A percentile compares a stretch with the other conserved stretches of the same genome.
These are phyloP conservation scores for Polymyxa betae DNA, from an alignment of 208 protist species.

Conservation along the genomic window DNA sequence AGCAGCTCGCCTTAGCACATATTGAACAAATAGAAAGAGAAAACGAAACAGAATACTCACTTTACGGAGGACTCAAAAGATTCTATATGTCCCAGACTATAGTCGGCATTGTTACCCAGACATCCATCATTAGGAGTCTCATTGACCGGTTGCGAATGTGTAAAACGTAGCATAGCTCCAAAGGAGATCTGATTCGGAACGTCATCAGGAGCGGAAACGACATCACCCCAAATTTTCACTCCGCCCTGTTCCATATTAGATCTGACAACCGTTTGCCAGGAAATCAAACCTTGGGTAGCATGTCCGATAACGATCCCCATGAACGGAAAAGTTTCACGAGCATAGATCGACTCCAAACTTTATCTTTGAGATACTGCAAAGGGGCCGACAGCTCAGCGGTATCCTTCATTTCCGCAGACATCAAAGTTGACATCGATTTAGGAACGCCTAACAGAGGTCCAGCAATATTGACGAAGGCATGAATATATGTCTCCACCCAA, in stretches of 20 bases:
- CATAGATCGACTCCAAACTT: conserved; percentile 38
- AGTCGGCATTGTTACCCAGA: not conserved
- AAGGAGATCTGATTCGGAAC: not conserved
- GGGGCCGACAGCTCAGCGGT: conserved; percentile 50
- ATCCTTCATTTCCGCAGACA: conserved; percentile 35
- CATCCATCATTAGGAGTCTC: not conserved
- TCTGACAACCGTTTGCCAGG: not conserved
- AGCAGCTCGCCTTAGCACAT: not conserved
- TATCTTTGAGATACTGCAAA: conserved; percentile 30
- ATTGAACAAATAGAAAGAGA: not conserved
- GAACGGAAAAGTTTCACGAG: conserved; percentile 40
- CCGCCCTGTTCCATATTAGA: conserved; percentile 19
- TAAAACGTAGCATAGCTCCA: not conserved
- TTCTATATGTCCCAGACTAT: not conserved
- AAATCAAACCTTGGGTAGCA: not conserved
- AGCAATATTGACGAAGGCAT: conserved; percentile 50
- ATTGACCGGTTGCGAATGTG: not conserved
- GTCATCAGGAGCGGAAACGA: conserved; percentile 1
- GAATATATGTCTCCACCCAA: conserved; percentile 52
- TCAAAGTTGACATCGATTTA: not conserved
- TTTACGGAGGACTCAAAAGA: not conserved
- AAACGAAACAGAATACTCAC: not conserved
- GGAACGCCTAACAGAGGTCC: conserved; percentile 37
- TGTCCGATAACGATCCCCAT: not conserved
- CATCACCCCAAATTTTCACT: conserved; percentile 3